Conservation (phyloP, 768 basidiomycete species). For the Leccinum barrowsii region DNA sequence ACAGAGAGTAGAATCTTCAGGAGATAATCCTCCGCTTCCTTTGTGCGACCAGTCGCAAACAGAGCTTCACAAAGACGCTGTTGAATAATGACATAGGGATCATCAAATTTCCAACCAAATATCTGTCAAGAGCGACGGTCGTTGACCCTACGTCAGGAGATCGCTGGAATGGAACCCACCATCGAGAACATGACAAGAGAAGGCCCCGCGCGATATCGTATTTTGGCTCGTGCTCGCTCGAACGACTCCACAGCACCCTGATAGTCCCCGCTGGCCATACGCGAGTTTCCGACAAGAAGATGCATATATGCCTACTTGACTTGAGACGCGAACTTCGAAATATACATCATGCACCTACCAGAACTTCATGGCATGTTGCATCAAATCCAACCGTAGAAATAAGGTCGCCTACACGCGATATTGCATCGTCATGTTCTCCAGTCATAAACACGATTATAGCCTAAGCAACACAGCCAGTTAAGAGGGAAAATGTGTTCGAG, state of each 20-base stretch:
- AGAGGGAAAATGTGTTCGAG: background rate
- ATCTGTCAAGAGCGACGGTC: background rate
- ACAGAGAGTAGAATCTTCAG: background rate
- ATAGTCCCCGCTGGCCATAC: background rate
- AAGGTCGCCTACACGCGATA: background rate
- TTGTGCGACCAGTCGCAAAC: background rate
- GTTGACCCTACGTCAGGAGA: background rate
- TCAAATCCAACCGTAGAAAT: background rate
- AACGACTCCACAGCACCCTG: background rate
- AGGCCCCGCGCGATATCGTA: background rate
- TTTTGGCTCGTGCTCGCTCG: background rate
- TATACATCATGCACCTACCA: background rate
- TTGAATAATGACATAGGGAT: background rate
- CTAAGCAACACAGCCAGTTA: background rate
- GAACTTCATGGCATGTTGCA: background rate
- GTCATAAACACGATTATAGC: background rate
- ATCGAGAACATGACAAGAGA: background rate
- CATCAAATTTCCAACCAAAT: background rate
- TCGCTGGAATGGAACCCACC: background rate
- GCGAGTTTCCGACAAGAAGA: background rate
- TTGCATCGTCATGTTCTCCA: background rate
- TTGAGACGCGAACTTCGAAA: background rate
- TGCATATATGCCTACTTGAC: background rate
- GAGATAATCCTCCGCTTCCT: background rate
- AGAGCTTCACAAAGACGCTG: background rate